Evolutionary conservation across 1,284 basidiomycete genomes (phyloP).

Genomic region (Pyrrhoderma lamaoense): DNA sequence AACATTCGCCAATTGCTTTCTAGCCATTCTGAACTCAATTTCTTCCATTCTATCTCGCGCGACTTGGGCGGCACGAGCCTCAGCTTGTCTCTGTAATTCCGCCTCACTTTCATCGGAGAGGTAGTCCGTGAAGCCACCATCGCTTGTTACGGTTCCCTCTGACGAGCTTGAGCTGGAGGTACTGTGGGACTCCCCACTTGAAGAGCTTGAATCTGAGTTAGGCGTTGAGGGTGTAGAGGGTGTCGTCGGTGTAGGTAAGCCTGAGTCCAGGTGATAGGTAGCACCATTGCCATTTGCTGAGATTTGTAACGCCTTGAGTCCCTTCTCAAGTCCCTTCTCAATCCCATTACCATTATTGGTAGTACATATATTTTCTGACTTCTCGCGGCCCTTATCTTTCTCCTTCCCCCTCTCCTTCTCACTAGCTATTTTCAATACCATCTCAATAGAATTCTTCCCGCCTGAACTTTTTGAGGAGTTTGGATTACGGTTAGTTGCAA

Average conservation of each 20-base stretch:
- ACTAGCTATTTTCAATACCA: not conserved
- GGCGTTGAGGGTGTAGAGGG: not conserved
- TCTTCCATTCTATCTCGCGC: slow-evolving; percentile 77
- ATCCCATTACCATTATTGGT: no score
- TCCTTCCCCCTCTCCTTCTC: not conserved
- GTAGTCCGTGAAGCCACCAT: slow-evolving; percentile 79
- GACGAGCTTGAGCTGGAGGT: slow-evolving; percentile 31
- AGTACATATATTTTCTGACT: slow-evolving; percentile 7
- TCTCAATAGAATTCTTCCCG: not conserved
- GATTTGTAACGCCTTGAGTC: slow-evolving; percentile 9
- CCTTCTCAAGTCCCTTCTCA: slow-evolving; percentile 10
- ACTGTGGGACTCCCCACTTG: slow-evolving; percentile 30
- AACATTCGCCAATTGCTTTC: slow-evolving; percentile 64
- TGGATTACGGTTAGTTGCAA: slow-evolving; percentile 13
- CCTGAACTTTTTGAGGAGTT: slow-evolving; percentile 3
- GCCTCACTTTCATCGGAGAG: slow-evolving; percentile 78
- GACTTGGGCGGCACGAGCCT: slow-evolving; percentile 60
- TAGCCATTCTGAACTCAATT: slow-evolving; percentile 67
- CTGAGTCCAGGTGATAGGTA: not conserved
- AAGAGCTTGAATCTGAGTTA: slow-evolving; percentile 35
- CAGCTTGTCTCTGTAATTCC: slow-evolving; percentile 74
- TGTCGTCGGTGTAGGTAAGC: not conserved
- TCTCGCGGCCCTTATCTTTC: not conserved
- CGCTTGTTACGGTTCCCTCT: slow-evolving; percentile 64
- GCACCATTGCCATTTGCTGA: not conserved